Percentiles rank a stretch among this genome's conserved stretches.
These are phyloP conservation scores for Pilobolus umbonatus DNA, from an alignment of 192 early-diverging fungal genomes.

Conservation along the genomic window DNA sequence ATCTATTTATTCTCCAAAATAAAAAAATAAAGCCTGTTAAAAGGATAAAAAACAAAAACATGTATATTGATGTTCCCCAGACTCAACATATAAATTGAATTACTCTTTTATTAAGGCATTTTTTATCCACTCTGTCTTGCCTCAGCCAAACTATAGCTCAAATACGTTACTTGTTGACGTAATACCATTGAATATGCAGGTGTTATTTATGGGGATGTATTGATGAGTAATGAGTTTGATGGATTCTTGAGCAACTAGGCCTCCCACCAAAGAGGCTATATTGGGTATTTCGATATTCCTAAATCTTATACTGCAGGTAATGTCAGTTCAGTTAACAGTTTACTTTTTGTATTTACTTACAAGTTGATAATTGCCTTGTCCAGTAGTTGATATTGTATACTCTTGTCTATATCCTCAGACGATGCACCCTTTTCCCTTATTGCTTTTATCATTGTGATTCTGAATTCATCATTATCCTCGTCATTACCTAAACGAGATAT, in stretches of 20 bases:
- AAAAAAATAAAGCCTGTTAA: not conserved
- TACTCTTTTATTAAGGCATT: not conserved
- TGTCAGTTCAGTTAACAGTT: no score
- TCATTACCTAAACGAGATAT: no score
- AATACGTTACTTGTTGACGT: slow-evolving; percentile 42
- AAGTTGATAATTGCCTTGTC: slow-evolving; percentile 13
- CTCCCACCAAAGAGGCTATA: slow-evolving; percentile 81
- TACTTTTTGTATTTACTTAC: not conserved
- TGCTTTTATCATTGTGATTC: no score
- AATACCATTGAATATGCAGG: slow-evolving; percentile 80
- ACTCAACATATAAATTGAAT: not conserved
- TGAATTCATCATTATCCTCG: no score
- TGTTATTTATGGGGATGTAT: slow-evolving; percentile 90
- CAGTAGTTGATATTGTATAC: no score
- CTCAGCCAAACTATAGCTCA: slow-evolving; percentile 8
- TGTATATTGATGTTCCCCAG: not conserved
- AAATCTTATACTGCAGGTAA: slow-evolving; percentile 52
- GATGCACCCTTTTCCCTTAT: no score
- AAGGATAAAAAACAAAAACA: not conserved
- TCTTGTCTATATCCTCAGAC: no score
- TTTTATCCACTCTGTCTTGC: not conserved
- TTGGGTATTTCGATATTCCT: slow-evolving; percentile 77
- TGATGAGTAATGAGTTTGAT: slow-evolving; percentile 96
- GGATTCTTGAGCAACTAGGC: slow-evolving; percentile 86
- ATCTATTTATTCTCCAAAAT: not conserved